These are phyloP conservation scores for Pseudogymnoascus destructans DNA, from an alignment of 2,329 filamentous ascomycete species.

Conservation along the genomic window DNA sequence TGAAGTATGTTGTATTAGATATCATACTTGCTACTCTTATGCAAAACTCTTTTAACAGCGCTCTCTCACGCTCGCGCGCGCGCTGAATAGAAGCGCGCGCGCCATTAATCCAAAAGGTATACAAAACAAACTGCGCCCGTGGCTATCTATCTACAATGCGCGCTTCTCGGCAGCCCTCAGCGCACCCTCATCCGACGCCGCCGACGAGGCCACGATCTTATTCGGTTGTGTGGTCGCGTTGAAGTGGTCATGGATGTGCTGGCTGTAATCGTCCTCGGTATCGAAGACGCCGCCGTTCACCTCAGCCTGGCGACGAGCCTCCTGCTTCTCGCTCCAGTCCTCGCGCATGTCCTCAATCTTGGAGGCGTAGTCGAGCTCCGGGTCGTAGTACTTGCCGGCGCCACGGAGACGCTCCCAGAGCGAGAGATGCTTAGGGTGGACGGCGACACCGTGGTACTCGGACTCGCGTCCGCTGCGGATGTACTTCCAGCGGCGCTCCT, in stretches of 20 bases:
- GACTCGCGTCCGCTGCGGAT: slow-evolving; percentile 63
- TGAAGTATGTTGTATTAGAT: not conserved
- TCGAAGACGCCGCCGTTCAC: slow-evolving; percentile 19
- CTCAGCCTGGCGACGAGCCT: slow-evolving; percentile 14
- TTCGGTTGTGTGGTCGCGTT: not conserved
- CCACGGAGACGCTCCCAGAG: slow-evolving; percentile 75
- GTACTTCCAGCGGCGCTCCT: slow-evolving; percentile 85
- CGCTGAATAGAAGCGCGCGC: not conserved
- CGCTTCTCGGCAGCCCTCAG: not conserved
- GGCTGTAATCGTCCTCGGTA: slow-evolving; percentile 18
- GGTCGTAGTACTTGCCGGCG: slow-evolving; percentile 69
- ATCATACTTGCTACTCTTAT: not conserved
- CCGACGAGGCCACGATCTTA: not conserved
- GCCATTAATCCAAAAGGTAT: not conserved
- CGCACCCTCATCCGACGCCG: not conserved
- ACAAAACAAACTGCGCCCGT: not conserved
- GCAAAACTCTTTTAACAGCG: not conserved
- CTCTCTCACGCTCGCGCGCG: not conserved
- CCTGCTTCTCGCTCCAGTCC: slow-evolving; percentile 47
- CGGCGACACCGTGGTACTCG: slow-evolving; percentile 87
- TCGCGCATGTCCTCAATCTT: slow-evolving; percentile 71
- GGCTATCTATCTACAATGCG: not conserved
- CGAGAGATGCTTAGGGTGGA: slow-evolving; percentile 79
- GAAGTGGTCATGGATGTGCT: slow-evolving; percentile 20
- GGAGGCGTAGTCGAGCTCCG: slow-evolving; percentile 66